Evolutionary conservation across 176 grass and related monocot species (phyloP).

Genomic region (Carex kokanica): DNA sequence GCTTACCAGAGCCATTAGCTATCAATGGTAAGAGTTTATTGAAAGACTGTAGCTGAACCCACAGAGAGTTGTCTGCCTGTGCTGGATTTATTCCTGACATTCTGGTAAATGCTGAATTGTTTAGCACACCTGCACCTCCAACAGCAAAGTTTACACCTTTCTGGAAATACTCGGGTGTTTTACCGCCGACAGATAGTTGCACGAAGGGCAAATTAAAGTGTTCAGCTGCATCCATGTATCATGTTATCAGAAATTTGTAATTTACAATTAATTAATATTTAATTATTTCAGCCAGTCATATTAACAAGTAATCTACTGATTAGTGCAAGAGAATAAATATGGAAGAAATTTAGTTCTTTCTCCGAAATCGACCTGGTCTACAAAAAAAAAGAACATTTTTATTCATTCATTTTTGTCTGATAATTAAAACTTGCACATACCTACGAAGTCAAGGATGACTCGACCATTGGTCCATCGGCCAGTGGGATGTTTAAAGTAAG

Average conservation of each 20-base stretch:
- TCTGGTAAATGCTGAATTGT: conserved; percentile 19
- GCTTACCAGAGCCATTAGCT: conserved; percentile 30
- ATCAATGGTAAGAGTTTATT: conserved; percentile 38
- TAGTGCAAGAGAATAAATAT: too few species aligned
- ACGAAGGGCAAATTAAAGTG: conserved; percentile 37
- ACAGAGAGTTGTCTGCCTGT: background rate
- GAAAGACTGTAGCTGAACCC: conserved; percentile 40
- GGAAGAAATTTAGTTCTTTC: background rate
- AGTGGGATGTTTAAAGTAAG: conserved; percentile 41
- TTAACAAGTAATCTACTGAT: too few species aligned
- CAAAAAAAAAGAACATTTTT: background rate
- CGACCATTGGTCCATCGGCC: conserved; percentile 52
- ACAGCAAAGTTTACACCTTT: conserved; percentile 59
- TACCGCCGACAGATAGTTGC: conserved; percentile 33
- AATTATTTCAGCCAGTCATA: too few species aligned
- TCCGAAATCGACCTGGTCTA: too few species aligned
- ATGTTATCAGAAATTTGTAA: background rate
- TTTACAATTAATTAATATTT: background rate
- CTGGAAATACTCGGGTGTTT: conserved; percentile 28
- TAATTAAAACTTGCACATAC: conserved; percentile 8
- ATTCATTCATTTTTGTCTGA: background rate
- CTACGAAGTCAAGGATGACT: conserved; percentile 57
- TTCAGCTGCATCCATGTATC: conserved; percentile 37
- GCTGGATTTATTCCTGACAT: background rate
- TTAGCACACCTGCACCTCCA: conserved; percentile 32